Conservation (phyloP, 2,329 filamentous ascomycete species). For the Lasiodiplodia citricola region DNA sequence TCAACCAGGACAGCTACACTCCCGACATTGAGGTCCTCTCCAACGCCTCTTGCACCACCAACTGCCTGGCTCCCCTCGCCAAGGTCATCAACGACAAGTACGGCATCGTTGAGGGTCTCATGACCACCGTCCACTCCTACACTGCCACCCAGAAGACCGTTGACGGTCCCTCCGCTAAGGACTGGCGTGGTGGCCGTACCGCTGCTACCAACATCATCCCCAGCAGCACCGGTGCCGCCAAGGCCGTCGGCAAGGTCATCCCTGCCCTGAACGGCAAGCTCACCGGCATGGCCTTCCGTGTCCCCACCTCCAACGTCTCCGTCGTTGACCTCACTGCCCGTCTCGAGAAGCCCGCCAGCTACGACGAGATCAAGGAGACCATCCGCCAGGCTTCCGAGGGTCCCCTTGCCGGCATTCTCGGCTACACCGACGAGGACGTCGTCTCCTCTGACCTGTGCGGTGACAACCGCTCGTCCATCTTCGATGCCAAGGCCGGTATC, state of each 20-base stretch:
- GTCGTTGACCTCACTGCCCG: conserved; percentile 97
- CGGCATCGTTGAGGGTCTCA: conserved; percentile 96
- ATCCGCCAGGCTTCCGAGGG: conserved; percentile 85
- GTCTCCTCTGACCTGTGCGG: conserved; percentile 95
- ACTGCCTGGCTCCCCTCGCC: conserved; percentile 98
- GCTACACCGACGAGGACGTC: conserved; percentile 95
- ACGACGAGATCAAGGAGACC: conserved; percentile 91
- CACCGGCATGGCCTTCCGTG: conserved; percentile 99
- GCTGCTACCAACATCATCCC: conserved; percentile 99
- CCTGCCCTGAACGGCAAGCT: conserved; percentile 98
- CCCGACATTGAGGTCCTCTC: conserved; percentile 91
- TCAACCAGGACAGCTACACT: conserved; percentile 95
- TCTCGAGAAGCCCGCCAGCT: conserved; percentile 84
- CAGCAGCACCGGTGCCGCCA: conserved; percentile 97
- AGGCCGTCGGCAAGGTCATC: conserved; percentile 99
- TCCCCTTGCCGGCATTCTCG: conserved; percentile 89
- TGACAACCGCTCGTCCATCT: conserved; percentile 93
- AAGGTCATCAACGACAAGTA: conserved; percentile 99
- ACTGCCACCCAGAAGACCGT: conserved; percentile 99
- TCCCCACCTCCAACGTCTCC: conserved; percentile 97
- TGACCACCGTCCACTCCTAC: conserved; percentile 99
- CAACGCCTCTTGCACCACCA: conserved; percentile 99
- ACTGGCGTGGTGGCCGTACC: conserved; percentile 98
- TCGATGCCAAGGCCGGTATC: conserved; percentile 99
- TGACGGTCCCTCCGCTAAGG: conserved; percentile 96